Conservation (phyloP, 139 green algal genomes). For the Volvox africanus region DNA sequence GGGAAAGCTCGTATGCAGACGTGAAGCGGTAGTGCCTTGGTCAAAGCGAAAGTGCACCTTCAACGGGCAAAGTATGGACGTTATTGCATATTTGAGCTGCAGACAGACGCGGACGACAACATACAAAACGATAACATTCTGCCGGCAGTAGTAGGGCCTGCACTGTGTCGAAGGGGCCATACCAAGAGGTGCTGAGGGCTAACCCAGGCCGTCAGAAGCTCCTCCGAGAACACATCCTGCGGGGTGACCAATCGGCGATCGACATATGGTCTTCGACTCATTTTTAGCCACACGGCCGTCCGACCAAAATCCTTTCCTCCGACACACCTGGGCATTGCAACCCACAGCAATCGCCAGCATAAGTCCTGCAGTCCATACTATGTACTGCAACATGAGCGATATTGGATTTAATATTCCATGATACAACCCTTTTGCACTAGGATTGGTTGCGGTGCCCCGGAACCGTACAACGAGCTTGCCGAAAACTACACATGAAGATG, state of each 20-base stretch:
- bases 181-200: slow-evolving; percentile 11
- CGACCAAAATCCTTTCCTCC: too few relatives aligned
- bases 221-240: slow-evolving; percentile 45
- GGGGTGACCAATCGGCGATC: too few relatives aligned
- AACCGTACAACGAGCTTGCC: too few relatives aligned
- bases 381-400: neutral
- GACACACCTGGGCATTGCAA: neutral
- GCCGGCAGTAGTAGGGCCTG: neutral
- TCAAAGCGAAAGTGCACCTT: slow-evolving; percentile 45
- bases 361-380: neutral
- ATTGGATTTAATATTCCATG: too few relatives aligned
- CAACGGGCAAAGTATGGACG: neutral
- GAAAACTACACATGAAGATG: too few relatives aligned
- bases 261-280: too few relatives aligned
- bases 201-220: neutral
- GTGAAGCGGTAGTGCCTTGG: slow-evolving; percentile 20
- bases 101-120: too few relatives aligned
- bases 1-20: slow-evolving; percentile 35
- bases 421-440: too few relatives aligned
- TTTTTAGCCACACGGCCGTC: too few relatives aligned
- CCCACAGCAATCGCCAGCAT: neutral
- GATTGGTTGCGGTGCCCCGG: too few relatives aligned
- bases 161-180: neutral
- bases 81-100: too few relatives aligned
- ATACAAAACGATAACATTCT: too few relatives aligned